Evolutionary conservation across 1,284 basidiomycete species (phyloP).

Genomic region (Fomitopsis schrenkii): DNA sequence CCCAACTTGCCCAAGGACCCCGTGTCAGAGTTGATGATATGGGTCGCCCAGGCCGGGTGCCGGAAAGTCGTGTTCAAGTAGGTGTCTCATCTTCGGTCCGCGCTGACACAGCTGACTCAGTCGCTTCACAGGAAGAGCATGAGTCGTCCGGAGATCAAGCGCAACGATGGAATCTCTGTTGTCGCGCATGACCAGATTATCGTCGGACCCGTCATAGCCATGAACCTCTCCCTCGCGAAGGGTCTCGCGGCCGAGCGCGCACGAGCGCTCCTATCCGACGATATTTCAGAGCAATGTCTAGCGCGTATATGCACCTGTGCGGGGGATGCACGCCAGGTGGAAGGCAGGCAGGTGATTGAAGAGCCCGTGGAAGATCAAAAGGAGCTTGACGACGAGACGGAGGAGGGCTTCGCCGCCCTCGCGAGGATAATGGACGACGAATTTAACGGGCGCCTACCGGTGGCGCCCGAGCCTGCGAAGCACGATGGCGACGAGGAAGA

Average conservation of each 20-base stretch:
- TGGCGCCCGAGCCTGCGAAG: not conserved
- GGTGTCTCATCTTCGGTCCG: not conserved
- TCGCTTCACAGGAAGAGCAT: conserved; percentile 40
- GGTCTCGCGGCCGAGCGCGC: conserved; percentile 63
- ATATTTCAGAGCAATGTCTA: conserved; percentile 39
- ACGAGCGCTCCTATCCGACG: conserved; percentile 44
- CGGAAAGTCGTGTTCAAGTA: conserved; percentile 41
- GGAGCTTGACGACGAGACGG: conserved; percentile 33
- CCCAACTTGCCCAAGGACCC: conserved; percentile 64
- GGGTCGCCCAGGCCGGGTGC: conserved; percentile 57
- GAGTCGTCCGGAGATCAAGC: conserved; percentile 38
- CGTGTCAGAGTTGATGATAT: conserved; percentile 61
- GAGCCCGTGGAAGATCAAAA: conserved; percentile 8
- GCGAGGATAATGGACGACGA: conserved; percentile 25
- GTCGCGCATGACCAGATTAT: conserved; percentile 55
- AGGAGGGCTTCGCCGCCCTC: conserved; percentile 33
- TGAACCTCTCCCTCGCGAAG: conserved; percentile 55
- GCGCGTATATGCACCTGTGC: conserved; percentile 51
- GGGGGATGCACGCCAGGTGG: not conserved
- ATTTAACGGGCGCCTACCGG: conserved; percentile 4
- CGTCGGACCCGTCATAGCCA: conserved; percentile 53
- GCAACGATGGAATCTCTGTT: conserved; percentile 49
- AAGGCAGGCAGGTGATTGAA: conserved; percentile 3
- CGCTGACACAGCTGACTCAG: not conserved
- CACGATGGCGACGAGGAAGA: conserved; percentile 1